phyloP scores from a whole-genome alignment of 1,284 basidiomycete species.

The Puccinia coronata region DNA sequence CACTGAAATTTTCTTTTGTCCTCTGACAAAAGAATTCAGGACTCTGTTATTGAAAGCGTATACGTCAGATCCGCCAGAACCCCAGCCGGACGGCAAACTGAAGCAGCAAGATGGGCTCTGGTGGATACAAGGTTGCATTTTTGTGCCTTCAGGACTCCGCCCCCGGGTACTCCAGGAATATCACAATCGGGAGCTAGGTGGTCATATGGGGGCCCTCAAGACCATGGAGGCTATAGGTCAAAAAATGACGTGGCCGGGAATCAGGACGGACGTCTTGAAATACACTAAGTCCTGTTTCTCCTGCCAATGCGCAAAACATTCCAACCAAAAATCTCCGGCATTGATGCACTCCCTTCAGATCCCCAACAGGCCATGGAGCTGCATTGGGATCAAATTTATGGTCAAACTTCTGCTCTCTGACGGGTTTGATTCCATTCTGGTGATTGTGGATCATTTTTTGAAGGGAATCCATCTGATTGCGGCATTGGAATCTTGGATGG shows the following conservation, averaged over 20 bases:
- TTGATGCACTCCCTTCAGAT: not conserved
- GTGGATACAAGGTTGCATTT: not conserved
- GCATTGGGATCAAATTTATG: slow-evolving; percentile 10
- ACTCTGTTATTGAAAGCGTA: too few species aligned
- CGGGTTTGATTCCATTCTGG: slow-evolving; percentile 3
- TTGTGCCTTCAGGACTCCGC: not conserved
- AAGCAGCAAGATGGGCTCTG: not conserved
- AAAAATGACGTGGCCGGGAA: not conserved
- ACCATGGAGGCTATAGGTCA: not conserved
- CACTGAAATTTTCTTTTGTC: too few species aligned
- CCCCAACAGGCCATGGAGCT: not conserved
- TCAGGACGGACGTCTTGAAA: not conserved
- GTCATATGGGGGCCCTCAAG: not conserved
- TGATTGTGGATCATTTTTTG: not conserved
- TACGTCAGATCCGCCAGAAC: too few species aligned
- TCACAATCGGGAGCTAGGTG: not conserved
- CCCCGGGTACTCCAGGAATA: not conserved
- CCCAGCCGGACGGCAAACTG: not conserved
- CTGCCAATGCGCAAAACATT: slow-evolving; percentile 2
- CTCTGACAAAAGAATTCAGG: too few species aligned
- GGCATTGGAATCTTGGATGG: not conserved
- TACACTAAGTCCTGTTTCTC: not conserved
- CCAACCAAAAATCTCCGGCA: not conserved
- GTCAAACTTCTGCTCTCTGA: not conserved
- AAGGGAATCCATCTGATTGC: not conserved